phyloP scores from a whole-genome alignment of 164 flowering plant genomes.

The Chloranthus sessilifolius region DNA sequence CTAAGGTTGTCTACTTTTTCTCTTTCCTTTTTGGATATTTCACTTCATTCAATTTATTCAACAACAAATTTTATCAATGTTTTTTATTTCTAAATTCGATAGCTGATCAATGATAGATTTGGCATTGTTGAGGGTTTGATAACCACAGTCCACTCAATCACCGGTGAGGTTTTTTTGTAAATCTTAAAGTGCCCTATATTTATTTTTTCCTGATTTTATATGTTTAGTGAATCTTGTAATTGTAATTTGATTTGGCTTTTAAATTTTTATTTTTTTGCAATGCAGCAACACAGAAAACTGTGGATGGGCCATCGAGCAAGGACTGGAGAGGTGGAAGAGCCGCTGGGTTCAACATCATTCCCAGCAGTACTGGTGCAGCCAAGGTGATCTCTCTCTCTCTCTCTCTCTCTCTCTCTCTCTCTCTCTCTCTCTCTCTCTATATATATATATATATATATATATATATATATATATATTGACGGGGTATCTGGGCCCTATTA shows the following conservation, averaged over 20 bases:
- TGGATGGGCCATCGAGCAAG: slow-evolving; percentile 87
- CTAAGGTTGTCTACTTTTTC: neutral
- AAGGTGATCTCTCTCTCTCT: slow-evolving; percentile 65
- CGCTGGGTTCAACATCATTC: slow-evolving; percentile 86
- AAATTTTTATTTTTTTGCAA: neutral
- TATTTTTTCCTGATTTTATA: neutral
- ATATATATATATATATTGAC: no score
- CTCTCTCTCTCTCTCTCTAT: no score
- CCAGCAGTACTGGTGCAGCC: slow-evolving; percentile 95
- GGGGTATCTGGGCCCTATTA: no score
- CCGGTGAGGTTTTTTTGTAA: slow-evolving; percentile 31
- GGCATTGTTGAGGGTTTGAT: slow-evolving; percentile 95
- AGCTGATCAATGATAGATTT: slow-evolving; percentile 68
- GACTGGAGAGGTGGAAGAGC: slow-evolving; percentile 98
- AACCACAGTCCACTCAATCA: slow-evolving; percentile 89
- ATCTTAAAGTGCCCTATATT: neutral
- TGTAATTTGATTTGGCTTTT: no score
- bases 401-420: no score
- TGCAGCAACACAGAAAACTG: slow-evolving; percentile 89
- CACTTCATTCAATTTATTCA: no score
- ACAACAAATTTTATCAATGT: no score
- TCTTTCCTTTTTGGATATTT: neutral
- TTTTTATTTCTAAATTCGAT: neutral
- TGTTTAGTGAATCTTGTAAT: no score
- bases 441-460: no score